Evolutionary conservation across 2,329 filamentous ascomycete genomes (phyloP), one percentile per base, ranked within the genome.

Genomic region (Diaporthe batatas): DNA sequence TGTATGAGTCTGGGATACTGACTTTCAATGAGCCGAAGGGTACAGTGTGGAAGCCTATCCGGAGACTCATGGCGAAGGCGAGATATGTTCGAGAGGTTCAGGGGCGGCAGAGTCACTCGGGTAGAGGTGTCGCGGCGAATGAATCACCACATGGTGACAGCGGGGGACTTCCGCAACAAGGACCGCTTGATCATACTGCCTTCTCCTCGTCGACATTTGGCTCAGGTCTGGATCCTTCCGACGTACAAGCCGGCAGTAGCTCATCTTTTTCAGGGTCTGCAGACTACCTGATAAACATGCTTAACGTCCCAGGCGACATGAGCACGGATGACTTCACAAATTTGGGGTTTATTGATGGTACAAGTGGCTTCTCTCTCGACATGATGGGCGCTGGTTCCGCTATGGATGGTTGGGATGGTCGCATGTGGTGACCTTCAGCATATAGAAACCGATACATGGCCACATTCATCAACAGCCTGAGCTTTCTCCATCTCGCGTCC

Each of bases 1-100:
- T 74, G 0, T 71, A 73, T 16, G 32, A 47, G 0, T 64, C 59
- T 1, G 71, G 72, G 54, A 73, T 62, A 3, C 21, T 64, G 36
- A 47, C 49, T 3, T 1, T 34, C 2, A 62, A n/a, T 14, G 58
- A 54, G 36, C 39, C 68, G 21, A 57, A 51, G 44, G 51, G 49
- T 0, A 29, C 72, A 3, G 54, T 76, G n/a, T 75, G 74, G 75
- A 68, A 64, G 49, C 74, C 75, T 1, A 55, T 76, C 3, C 25
- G 53, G 14, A 36, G 72, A 32, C 39, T 76, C 32, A 65, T 76
- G 72, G 70, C 70, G 14, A 75, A 74, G 75, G 72, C 74, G 6
- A 51, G 53, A n/a, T 73, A 75, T 34, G 69, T 74, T 6, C 23
- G 74, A n/a, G 70, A 68, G 53, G n/a, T 58, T 18, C 72, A 75